Base-by-base conservation (phyloP, 1,284 basidiomycete genomes). In the Volvariella surrecta region DNA sequence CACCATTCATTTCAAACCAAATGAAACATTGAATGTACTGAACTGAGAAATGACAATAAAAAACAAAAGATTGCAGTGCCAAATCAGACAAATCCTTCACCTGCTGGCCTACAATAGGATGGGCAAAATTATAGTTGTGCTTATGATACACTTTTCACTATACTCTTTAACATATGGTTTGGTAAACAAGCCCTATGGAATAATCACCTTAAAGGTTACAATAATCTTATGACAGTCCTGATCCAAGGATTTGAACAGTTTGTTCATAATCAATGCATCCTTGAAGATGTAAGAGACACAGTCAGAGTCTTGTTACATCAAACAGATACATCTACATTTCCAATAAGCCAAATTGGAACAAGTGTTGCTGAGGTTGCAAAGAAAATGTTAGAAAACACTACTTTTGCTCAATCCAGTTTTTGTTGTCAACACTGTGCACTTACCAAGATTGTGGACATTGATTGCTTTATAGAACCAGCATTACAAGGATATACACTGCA, bases 51-150 rank as follows among this genome's bases (percentile, higher is more conserved):
- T 35, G 10, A 15, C 19, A 7, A 44, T 44, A 28, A 20, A 28
- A 28, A 28, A 28, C 21, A 2, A 37, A 42, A 9, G 15, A 8
- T 9, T 30, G 10, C 3, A 17, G 7, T 21, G n/a, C 15, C 15
- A 37, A 32, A 10, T 32, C 17, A 48, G 13, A 22, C 6, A 7
- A 11, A 28, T 24, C 3, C 11, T 37, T 32, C 17, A 28, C 31
- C 17, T 13, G 3, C 22, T 39, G 51, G 49, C 18, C 30, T 38
- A 22, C 15, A 21, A 44, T 52, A 49, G 49, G 22, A 34, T 35
- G 40, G n/a, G n/a, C n/a, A n/a, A n/a, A n/a, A 44, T 32, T 48
- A 51, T 34, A 54, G 51, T 31, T 54, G 51, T 48, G 47, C 51
- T 19, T 54, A 54, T 45, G 52, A 54, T 45, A 35, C 47, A 19